Conservation (phyloP, 768 basidiomycete genomes). For the Podaxis rugospora region DNA sequence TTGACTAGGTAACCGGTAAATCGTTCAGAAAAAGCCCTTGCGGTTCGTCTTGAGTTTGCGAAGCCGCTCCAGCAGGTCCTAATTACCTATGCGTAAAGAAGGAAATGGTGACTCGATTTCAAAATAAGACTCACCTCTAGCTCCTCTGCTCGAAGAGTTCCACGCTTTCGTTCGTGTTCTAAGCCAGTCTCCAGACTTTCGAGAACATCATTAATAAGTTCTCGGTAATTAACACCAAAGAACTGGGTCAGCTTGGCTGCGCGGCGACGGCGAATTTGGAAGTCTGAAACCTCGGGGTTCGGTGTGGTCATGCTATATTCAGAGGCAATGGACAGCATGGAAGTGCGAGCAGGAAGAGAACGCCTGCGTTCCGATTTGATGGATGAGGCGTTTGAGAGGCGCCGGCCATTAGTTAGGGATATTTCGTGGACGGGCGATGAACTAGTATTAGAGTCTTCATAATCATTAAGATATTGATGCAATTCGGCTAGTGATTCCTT, state of each 20-base stretch:
- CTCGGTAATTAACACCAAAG: conserved; percentile 83
- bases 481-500: conserved; percentile 68
- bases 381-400: conserved; percentile 34
- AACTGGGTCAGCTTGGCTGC: conserved; percentile 85
- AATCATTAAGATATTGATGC: conserved; percentile 58
- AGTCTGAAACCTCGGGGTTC: conserved; percentile 44
- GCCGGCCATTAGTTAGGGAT: conserved; percentile 19
- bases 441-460: conserved; percentile 13
- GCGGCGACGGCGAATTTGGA: conserved; percentile 67
- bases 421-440: conserved; percentile 4
- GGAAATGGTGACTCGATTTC: background rate
- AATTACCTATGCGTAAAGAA: conserved; percentile 1
- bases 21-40: conserved; percentile 16
- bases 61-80: conserved; percentile 56
- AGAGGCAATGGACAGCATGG: conserved; percentile 54
- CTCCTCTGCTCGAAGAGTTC: conserved; percentile 63
- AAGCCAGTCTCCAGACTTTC: conserved; percentile 77
- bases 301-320: conserved; percentile 39
- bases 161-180: conserved; percentile 61
- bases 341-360: conserved; percentile 64
- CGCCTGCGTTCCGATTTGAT: conserved; percentile 59
- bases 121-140: conserved; percentile 52
- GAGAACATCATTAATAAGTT: conserved; percentile 70
- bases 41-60: conserved; percentile 54
- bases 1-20: conserved; percentile 5